These are phyloP conservation scores for Hansenula sp. DNA, from an alignment of 1,139 yeast genomes.

Conservation along the genomic window DNA sequence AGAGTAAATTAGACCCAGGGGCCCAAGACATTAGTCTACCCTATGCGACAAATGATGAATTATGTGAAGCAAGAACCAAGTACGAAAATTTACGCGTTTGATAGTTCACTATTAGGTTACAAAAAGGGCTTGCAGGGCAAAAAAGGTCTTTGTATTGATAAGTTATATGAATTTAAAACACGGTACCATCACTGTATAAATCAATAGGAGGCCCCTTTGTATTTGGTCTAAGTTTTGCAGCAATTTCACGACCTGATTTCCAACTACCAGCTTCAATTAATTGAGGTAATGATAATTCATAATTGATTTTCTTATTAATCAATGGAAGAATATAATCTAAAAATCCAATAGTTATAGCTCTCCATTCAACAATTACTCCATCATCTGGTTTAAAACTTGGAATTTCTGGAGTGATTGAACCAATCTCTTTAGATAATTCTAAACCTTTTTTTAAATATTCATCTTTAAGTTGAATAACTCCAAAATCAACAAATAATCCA, in stretches of 20 bases:
- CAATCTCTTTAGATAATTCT: constrained; percentile 23
- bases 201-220: constrained; percentile 58
- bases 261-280: constrained; percentile 61
- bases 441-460: constrained; percentile 32
- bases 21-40: no score
- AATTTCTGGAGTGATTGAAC: constrained; percentile 24
- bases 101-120: no score
- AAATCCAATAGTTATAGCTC: constrained; percentile 52
- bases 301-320: constrained; percentile 38
- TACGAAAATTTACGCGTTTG: no score
- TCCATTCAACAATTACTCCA: constrained; percentile 62
- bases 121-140: no score
- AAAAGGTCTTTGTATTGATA: no score
- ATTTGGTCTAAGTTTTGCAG: constrained; percentile 39
- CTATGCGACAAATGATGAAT: no score
- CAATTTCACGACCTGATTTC: constrained; percentile 58
- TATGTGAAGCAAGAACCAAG: no score
- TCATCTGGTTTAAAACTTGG: constrained; percentile 49
- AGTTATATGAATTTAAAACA: no score
- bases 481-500: constrained; percentile 52
- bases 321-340: constrained; percentile 44
- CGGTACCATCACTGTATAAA: constrained; percentile 54
- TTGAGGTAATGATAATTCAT: constrained; percentile 43
- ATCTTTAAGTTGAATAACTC: constrained; percentile 41
- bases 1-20: no score